Percentiles rank a stretch among this genome's conserved stretches.
Evolutionary conservation across 2,329 filamentous ascomycete species (phyloP).

Genomic region (Penicillium thymicola): DNA sequence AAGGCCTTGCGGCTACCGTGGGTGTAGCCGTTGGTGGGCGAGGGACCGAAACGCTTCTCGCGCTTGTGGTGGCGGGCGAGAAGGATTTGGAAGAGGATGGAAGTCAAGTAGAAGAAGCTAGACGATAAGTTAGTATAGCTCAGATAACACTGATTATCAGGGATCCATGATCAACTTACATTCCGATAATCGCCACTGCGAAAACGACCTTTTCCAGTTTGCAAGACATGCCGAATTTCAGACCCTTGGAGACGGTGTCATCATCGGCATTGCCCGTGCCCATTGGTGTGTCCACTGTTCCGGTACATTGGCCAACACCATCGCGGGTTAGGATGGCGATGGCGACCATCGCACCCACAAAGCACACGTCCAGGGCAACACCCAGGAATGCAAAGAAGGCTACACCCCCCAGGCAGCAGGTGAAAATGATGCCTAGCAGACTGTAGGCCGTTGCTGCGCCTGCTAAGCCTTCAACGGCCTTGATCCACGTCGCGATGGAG

Average conservation of each 20-base stretch:
- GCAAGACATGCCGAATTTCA: slow-evolving; percentile 62
- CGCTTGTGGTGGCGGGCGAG: slow-evolving; percentile 69
- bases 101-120: slow-evolving; percentile 72
- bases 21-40: slow-evolving; percentile 66
- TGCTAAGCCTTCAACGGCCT: slow-evolving; percentile 74
- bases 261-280: slow-evolving; percentile 59
- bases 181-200: slow-evolving; percentile 72
- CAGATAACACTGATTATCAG: not conserved
- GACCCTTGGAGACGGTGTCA: slow-evolving; percentile 46
- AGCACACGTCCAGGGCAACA: slow-evolving; percentile 72
- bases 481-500: slow-evolving; percentile 61
- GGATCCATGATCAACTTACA: slow-evolving; percentile 50
- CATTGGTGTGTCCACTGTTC: slow-evolving; percentile 63
- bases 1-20: slow-evolving; percentile 49
- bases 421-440: slow-evolving; percentile 66
- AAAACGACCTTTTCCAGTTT: slow-evolving; percentile 72
- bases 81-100: slow-evolving; percentile 64
- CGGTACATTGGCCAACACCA: slow-evolving; percentile 65
- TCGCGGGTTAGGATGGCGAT: slow-evolving; percentile 71
- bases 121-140: not conserved
- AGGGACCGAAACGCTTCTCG: slow-evolving; percentile 68
- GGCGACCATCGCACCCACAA: slow-evolving; percentile 75
- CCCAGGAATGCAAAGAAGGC: slow-evolving; percentile 69
- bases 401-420: slow-evolving; percentile 76
- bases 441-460: slow-evolving; percentile 74